Evolutionary conservation across 1,284 basidiomycete genomes (phyloP).

Genomic region (Takashimella tepidaria): DNA sequence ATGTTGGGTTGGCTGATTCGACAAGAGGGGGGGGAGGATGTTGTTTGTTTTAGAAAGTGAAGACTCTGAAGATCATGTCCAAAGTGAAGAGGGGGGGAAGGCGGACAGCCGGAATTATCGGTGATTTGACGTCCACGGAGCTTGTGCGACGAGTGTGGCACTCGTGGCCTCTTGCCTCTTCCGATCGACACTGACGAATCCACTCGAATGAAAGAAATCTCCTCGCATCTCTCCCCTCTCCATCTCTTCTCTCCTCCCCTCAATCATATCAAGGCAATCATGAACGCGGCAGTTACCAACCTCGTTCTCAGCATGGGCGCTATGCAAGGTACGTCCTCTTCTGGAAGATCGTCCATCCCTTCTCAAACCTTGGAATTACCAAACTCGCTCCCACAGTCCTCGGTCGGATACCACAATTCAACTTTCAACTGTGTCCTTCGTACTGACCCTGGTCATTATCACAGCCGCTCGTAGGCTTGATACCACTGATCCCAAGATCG

Average conservation of each 20-base stretch:
- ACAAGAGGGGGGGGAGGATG: not conserved
- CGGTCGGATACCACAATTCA: too few relatives aligned
- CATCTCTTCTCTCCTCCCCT: not conserved
- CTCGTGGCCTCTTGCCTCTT: slow-evolving; percentile 1
- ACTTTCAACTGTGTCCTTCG: not conserved
- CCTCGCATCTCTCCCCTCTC: not conserved
- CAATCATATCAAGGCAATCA: slow-evolving; percentile 10
- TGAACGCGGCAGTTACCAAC: slow-evolving; percentile 54
- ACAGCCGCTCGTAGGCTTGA: slow-evolving; percentile 80
- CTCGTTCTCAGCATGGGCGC: slow-evolving; percentile 80
- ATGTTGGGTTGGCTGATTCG: not conserved
- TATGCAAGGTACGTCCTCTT: slow-evolving; percentile 65
- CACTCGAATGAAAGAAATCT: not conserved
- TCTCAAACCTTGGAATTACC: too few relatives aligned
- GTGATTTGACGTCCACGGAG: not conserved
- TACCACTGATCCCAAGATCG: slow-evolving; percentile 79
- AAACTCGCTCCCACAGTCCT: too few relatives aligned
- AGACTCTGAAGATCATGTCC: slow-evolving; percentile 7
- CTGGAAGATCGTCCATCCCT: not conserved
- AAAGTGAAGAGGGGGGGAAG: slow-evolving; percentile 15
- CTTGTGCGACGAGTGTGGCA: slow-evolving; percentile 3
- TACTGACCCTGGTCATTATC: not conserved
- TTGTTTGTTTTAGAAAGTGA: slow-evolving; percentile 7
- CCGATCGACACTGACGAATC: slow-evolving; percentile 2
- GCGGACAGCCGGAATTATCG: slow-evolving; percentile 8